Conservation (phyloP, 2,329 filamentous ascomycete genomes). For the Lecanosticta acicola region DNA sequence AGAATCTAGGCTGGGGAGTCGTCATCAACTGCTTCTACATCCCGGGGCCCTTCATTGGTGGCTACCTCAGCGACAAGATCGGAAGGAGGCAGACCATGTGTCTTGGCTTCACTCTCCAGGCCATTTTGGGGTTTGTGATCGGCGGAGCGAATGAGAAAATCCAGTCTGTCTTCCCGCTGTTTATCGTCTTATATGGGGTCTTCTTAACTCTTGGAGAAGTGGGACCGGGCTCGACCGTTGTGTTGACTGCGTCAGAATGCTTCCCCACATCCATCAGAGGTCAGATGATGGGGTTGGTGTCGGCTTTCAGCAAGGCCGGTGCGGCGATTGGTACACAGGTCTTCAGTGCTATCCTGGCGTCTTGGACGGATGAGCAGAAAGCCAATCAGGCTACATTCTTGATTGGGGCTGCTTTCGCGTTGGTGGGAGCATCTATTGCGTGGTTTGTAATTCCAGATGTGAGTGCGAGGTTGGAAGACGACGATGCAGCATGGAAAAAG, state of each 20-base stretch:
- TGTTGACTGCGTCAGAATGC: conserved; percentile 75
- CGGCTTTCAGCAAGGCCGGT: conserved; percentile 62
- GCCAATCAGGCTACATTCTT: conserved; percentile 79
- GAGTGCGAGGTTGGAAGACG: conserved; percentile 10
- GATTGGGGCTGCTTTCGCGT: conserved; percentile 67
- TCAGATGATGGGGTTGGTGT: conserved; percentile 63
- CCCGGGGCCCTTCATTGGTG: conserved; percentile 71
- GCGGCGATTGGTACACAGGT: conserved; percentile 83
- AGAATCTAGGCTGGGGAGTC: conserved; percentile 75
- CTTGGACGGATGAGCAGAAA: conserved; percentile 47
- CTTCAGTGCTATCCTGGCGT: conserved; percentile 59
- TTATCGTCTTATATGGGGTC: conserved; percentile 70
- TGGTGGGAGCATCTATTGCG: conserved; percentile 62
- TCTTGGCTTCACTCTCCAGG: conserved; percentile 65
- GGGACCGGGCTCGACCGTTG: conserved; percentile 61
- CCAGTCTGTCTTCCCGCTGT: conserved; percentile 38
- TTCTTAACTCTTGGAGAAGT: conserved; percentile 69
- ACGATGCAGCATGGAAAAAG: conserved; percentile 11
- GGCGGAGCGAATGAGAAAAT: conserved; percentile 52
- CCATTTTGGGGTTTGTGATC: conserved; percentile 78
- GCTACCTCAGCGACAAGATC: conserved; percentile 67
- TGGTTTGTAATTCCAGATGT: conserved; percentile 45
- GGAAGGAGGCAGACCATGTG: conserved; percentile 70
- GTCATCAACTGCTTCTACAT: conserved; percentile 84
- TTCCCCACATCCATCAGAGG: conserved; percentile 80